phyloP scores from a whole-genome alignment of 202 grass and related monocot species.

The Cymbopogon flexuosus region DNA sequence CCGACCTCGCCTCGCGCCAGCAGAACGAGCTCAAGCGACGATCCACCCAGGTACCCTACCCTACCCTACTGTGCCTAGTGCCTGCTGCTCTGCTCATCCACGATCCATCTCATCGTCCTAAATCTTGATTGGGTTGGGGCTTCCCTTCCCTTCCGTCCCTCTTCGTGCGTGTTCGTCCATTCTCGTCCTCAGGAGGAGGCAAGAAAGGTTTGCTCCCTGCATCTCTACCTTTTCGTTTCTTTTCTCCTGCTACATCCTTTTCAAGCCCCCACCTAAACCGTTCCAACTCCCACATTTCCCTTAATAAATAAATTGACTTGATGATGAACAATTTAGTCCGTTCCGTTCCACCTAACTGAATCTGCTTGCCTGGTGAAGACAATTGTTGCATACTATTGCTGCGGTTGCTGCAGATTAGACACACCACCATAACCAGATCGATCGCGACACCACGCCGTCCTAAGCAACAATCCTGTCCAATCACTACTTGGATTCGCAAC shows the following conservation, averaged over 20 bases:
- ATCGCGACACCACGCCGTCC: background rate
- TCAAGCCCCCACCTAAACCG: background rate
- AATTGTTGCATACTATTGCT: background rate
- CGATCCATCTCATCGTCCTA: background rate
- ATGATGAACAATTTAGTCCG: background rate
- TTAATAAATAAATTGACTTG: background rate
- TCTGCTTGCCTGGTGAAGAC: background rate
- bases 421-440: background rate
- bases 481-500: background rate
- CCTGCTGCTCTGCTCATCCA: no score
- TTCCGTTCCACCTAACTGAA: background rate
- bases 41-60: slow-evolving; percentile 36
- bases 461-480: background rate
- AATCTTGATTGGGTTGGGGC: no score
- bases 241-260: background rate
- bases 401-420: background rate
- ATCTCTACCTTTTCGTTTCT: background rate
- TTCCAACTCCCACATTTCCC: background rate
- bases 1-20: slow-evolving; percentile 45
- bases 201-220: background rate
- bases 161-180: background rate
- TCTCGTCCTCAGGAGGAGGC: background rate
- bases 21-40: slow-evolving; percentile 39
- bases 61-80: no score
- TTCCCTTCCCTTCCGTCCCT: no score